Base-by-base conservation (phyloP, 495 filamentous ascomycete species). In the Pyrenula massariospora region DNA sequence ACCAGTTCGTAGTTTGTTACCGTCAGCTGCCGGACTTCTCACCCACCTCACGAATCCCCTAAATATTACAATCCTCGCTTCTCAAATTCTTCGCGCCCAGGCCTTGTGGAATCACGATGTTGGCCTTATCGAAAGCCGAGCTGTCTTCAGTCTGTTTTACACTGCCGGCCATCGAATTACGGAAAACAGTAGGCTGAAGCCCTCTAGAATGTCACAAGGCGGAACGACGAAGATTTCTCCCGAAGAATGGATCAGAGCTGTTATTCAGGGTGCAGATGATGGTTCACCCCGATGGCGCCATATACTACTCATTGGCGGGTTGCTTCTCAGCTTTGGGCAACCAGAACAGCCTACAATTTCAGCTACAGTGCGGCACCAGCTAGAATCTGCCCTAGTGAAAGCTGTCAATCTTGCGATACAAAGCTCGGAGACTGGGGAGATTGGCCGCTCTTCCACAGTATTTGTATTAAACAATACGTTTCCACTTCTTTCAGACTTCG, bases 241-340 rank as follows among this genome's bases (percentile, higher is more conserved):
- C 79, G 60, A 70, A 60, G 59, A 78, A 42, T 98, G 93, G 93
- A 77, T 88, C 3, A 83, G 82, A 58, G 90, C 91, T 0, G 79
- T 95, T 1, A 80, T 90, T 21, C 85, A 84, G 63, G 92, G 93
- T 11, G 84, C 89, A 2, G 89, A 97, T 65, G 86, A 91, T 12
- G 78, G 81, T 59, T 91, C 89, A 1, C 86, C 82, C 52, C 74
- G 89, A 68, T 96, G 92, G 93, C 84, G 89, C 70, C 93, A 97
- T 70, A 64, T 90, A 23, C 73, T 96, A 22, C 76, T 91, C 1
- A 78, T 97, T 10, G 83, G 80, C 1, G 93, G 93, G 12, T 72
- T 97, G 12, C 64, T 97, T 61, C 79, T 92, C 61, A 93, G 90
- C 47, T 87, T 91, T 66, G 85, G 91, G 59, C 76, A 77, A 36